These are phyloP conservation scores for Entamoeba invadens DNA, from an alignment of 208 protist species.

Conservation along the genomic window DNA sequence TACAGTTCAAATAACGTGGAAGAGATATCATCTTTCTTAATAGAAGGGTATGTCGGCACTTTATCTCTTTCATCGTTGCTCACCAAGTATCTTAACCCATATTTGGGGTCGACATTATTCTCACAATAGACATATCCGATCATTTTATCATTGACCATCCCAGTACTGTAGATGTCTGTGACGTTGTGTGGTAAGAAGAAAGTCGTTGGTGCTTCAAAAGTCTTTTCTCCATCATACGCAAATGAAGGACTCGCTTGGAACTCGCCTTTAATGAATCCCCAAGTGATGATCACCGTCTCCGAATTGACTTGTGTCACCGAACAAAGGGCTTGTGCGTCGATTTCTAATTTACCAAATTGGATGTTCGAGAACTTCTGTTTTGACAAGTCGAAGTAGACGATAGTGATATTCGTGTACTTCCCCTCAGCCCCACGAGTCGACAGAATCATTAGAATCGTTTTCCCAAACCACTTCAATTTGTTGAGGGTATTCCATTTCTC, in stretches of 20 bases:
- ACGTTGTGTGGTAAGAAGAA: background rate
- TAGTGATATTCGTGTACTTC: background rate
- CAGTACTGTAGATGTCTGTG: background rate
- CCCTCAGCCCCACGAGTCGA: background rate
- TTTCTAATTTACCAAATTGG: background rate
- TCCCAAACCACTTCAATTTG: background rate
- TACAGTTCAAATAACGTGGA: background rate
- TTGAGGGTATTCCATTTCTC: background rate
- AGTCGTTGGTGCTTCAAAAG: background rate
- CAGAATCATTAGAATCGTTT: background rate
- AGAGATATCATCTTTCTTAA: background rate
- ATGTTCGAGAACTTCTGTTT: background rate
- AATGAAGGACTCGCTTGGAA: background rate
- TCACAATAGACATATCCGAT: background rate
- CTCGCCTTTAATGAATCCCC: background rate
- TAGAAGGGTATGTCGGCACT: background rate
- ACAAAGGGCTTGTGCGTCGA: background rate
- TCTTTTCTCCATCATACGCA: background rate
- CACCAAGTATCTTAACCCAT: background rate
- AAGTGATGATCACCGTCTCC: background rate
- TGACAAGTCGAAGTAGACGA: background rate
- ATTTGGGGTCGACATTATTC: background rate
- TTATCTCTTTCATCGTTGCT: background rate
- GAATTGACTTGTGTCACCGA: background rate
- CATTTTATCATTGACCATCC: background rate